Evolutionary conservation across 129 eudicot genomes (phyloP).

Genomic region (Gnaphalium uliginosum): DNA sequence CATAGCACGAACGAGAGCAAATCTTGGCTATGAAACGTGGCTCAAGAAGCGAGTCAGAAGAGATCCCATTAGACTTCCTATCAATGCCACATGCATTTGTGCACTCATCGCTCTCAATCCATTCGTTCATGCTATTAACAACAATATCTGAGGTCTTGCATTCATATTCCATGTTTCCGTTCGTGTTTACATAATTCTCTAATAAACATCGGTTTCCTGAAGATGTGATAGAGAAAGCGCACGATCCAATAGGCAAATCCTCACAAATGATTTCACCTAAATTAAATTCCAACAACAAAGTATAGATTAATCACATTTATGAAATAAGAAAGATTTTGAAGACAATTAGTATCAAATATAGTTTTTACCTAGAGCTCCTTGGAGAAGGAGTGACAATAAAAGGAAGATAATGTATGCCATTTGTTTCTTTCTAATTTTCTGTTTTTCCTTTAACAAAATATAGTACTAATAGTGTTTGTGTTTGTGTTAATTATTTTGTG

Average conservation of each 20-base stretch:
- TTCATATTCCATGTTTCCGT: conserved; percentile 34
- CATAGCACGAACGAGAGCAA: conserved; percentile 50
- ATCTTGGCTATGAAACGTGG: conserved; percentile 41
- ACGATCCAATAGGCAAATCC: conserved; percentile 46
- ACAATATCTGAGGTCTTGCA: conserved; percentile 64
- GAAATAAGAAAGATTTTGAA: background rate
- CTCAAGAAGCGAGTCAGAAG: conserved; percentile 59
- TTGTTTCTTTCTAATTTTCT: background rate
- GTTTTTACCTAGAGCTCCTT: conserved; percentile 46
- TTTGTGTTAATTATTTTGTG: conserved; percentile 18
- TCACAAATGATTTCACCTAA: conserved; percentile 65
- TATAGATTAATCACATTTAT: background rate
- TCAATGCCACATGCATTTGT: conserved; percentile 54
- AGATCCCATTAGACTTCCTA: conserved; percentile 55
- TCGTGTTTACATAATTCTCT: conserved; percentile 37
- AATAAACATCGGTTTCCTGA: conserved; percentile 57
- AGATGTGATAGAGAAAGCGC: conserved; percentile 55
- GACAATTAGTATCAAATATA: background rate
- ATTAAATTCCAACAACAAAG: background rate
- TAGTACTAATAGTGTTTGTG: conserved; percentile 1
- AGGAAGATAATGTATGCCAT: conserved; percentile 43
- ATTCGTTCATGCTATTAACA: conserved; percentile 37
- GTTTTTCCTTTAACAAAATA: background rate
- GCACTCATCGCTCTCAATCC: conserved; percentile 64
- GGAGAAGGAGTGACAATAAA: conserved; percentile 41